phyloP scores from a whole-genome alignment of 148 eudicot species.

The Silene conica region DNA sequence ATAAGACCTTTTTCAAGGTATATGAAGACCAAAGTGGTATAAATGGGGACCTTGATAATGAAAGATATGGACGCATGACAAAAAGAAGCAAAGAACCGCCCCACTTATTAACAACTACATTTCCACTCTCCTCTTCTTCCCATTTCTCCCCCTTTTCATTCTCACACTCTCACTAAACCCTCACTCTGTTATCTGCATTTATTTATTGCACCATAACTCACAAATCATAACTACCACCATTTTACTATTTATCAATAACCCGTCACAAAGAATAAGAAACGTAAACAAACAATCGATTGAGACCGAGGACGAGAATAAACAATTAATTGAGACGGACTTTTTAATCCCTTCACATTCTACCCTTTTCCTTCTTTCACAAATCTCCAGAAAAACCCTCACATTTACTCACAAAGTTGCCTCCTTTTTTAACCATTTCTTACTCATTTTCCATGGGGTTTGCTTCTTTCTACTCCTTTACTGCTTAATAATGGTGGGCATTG shows the following conservation, averaged over 20 bases:
- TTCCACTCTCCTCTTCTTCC: not conserved
- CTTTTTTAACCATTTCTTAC: not conserved
- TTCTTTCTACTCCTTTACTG: not conserved
- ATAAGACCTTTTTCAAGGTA: slow-evolving; percentile 6
- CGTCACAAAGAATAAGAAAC: too few relatives aligned
- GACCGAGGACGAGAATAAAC: too few relatives aligned
- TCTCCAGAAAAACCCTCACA: slow-evolving; percentile 1
- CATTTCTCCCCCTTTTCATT: not conserved
- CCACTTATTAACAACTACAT: not conserved
- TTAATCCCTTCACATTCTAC: slow-evolving; percentile 14
- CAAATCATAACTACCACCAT: not conserved
- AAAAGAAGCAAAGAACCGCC: slow-evolving; percentile 18
- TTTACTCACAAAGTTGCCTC: not conserved
- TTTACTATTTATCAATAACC: not conserved
- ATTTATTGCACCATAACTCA: not conserved
- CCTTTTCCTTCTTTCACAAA: slow-evolving; percentile 8
- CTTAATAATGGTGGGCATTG: slow-evolving; percentile 18
- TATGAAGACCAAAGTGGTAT: slow-evolving; percentile 9
- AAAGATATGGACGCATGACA: slow-evolving; percentile 13
- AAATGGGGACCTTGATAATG: not conserved
- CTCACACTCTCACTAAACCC: not conserved
- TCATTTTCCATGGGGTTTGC: slow-evolving; percentile 14
- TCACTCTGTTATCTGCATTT: slow-evolving; percentile 7
- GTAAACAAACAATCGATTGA: too few relatives aligned
- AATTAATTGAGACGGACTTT: not conserved